Base-by-base conservation (phyloP, 257 asterid genomes). In the Anisodus acutangulus region DNA sequence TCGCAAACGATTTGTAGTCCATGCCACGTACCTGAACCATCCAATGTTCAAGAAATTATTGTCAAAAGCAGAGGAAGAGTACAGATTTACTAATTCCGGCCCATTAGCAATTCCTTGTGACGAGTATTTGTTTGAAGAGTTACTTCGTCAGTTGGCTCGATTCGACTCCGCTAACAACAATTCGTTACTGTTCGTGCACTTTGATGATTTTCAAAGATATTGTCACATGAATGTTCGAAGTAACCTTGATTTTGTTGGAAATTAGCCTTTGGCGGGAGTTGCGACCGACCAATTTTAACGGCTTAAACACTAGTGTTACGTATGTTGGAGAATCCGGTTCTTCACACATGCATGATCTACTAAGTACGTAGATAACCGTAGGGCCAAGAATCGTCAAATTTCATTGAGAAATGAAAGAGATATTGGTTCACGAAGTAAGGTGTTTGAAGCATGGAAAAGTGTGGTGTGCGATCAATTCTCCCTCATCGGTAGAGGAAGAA, bases 101-200 rank as follows among this genome's bases (percentile, higher is more conserved):
- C 95, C 91, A 54, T 69, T 92, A 63, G 85, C 89, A 41, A 90
- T 92, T 83, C 95, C 95, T 15, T 92, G 95, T 64, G 93, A 88
- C 8, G 93, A 92, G 64, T 78, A 86, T 4, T 17, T 87, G 54
- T 92, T 92, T 10, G 93, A 90, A 74, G 89, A 87, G 6, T 84
- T 90, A 9, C 86, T 92, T 9, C 74, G 86, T 82, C 79, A 64
- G 86, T 13, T 92, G 90, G 87, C 91, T 66, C 88, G 88, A 10
- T 37, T 67, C 8, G 85, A 86, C 39, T 87, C 88, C 1, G 12
- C 49, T 41, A 68, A 82, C 10, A 71, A 71, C 43, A 83, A 55
- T 39, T 49, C 78, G 3, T 53, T 81, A 45, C 85, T 84, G 17
- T 87, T 45, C 37, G 26, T 78, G 82, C 72, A 84, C 26, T 84